Base-by-base conservation (phyloP, 345 rosid genomes). In the Conringia planisiliqua region DNA sequence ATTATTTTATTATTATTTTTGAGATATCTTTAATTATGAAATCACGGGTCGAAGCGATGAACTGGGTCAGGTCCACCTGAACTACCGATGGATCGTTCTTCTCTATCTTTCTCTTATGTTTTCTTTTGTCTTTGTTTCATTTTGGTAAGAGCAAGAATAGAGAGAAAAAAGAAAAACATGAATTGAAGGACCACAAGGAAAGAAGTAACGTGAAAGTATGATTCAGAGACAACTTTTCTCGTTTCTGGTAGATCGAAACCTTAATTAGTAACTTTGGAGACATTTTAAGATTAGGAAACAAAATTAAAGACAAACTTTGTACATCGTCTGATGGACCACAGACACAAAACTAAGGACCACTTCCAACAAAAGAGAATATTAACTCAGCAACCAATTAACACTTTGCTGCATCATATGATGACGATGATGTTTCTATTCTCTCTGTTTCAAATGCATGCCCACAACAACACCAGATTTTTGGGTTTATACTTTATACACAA, bases 311-410 rank as follows among this genome's bases (percentile, higher is more conserved):
- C 79, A 76, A 64, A 55, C 56, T 68, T 68, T 38, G 55, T 51
- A 75, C 55, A 60, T 62, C 40, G 29, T 43, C 47, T 52, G 38
- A 62, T 52, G 79, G 79, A 76, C 79, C 79, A 76, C 79, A 76
- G 46, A 76, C 79, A 76, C 65, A 62, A 61, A 60, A 47, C 55
- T 27, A 68, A 76, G 75, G 79, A 76, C 79, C 80, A 76, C 80
- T 76, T 70, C 65, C 75, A 69, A 69, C 79, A 62, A 62, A 61
- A 70, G 65, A 70, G 75, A 76, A 76, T 70, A 54, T 68, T n/a
- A 69, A 70, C 79, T 33, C 70, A 76, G 43, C 70, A 69, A 55
- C 66, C 75, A 62, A 24, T 68, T 40, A 68, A 43, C 79, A 75
- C 74, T 68, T 68, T 75, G 79, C 64, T 62, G 50, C 30, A 71